Conservation (phyloP, 148 eudicot genomes). For the Rhododendron williamsianum region DNA sequence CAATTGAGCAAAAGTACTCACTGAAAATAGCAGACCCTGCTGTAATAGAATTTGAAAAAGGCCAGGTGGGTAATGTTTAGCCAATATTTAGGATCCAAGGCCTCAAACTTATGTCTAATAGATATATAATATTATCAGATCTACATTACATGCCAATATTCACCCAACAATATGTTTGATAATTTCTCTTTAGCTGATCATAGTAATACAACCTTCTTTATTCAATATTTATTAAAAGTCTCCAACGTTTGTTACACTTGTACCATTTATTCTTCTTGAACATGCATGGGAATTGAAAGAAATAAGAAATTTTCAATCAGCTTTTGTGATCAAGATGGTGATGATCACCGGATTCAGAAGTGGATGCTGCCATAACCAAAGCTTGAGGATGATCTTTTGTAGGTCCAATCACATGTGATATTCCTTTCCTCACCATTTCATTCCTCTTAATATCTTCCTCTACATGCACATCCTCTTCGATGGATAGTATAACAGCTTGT, state of each 20-base stretch:
- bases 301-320: background rate
- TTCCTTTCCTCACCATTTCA: conserved; percentile 30
- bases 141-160: background rate
- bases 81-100: background rate
- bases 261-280: background rate
- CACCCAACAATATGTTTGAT: background rate
- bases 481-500: conserved; percentile 39
- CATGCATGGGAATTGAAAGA: background rate
- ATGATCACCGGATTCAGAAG: conserved; percentile 9
- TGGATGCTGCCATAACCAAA: conserved; percentile 18
- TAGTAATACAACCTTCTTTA: background rate
- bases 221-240: background rate
- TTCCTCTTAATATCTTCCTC: conserved; percentile 45
- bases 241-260: background rate
- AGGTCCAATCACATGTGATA: conserved; percentile 13
- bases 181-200: background rate
- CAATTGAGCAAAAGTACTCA: too few relatives aligned
- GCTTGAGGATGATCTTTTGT: conserved; percentile 29
- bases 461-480: conserved; percentile 66
- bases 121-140: background rate
- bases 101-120: background rate
- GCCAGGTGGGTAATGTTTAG: background rate
- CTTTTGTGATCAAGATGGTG: background rate
- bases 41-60: background rate
- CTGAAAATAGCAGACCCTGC: background rate